Base-by-base conservation (phyloP, 192 early-diverging fungal species). In the Backusella macrospora region DNA sequence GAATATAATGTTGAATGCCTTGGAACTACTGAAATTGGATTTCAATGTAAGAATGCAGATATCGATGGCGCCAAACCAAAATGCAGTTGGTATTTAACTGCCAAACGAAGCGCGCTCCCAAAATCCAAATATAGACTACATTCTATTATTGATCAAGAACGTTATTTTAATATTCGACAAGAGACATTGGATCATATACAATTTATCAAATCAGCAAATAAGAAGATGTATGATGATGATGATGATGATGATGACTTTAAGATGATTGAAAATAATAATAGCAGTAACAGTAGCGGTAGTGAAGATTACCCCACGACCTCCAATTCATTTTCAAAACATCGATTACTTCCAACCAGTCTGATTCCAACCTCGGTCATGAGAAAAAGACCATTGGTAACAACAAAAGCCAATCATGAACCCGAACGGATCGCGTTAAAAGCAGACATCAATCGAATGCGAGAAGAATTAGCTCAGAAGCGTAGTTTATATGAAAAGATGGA, bases 1-100 rank as follows among this genome's bases (percentile, higher is more conserved):
- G 38, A 21, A 9, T 9, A 52, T 7, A 13, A 8, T 34, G 29
- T 34, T 34, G 29, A 34, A 34, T 34, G 2, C 2, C 29, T 34
- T 34, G 29, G 29, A 34, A 0, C 29, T 2, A 34, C 23, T 0
- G 21, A 13, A 40, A 16, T 66, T 43, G 44, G 8, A 3, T 73
- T 65, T 47, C 48, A 18, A 26, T 45, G 72, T 4, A 45, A 47
- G 14, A 73, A 44, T 10, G 44, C 64, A 0, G 46, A 44, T 12
- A 39, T 26, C 39, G 72, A 66, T 21, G 65, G 65, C 5, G 65
- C 40, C 18, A 43, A 39, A 4, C 52, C 52, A 18, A 66, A 66
- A 38, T 66, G 65, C 16, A 21, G 38, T 21, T 66, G 65, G 65
- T 12, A 12, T 12, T 18, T 66, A 8, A 6, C 16, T 12, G 37